These are phyloP conservation scores for Leccinum imitatum DNA, from an alignment of 768 basidiomycete genomes.

Conservation along the genomic window DNA sequence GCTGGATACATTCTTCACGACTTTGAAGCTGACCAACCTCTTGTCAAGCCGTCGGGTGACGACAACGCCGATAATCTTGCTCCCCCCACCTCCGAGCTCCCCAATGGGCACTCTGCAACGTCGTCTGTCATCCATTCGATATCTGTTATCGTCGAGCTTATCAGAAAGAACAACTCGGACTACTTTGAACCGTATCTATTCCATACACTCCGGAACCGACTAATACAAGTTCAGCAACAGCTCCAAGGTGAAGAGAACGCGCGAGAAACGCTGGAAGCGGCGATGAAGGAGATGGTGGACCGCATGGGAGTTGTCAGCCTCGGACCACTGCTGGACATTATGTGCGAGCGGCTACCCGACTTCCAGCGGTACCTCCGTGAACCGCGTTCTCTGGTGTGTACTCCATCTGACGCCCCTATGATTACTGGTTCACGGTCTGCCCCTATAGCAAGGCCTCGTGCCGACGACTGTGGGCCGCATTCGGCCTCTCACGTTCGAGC, in stretches of 20 bases:
- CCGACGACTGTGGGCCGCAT: slow-evolving; percentile 73
- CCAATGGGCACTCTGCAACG: slow-evolving; percentile 51
- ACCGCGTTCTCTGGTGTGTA: slow-evolving; percentile 76
- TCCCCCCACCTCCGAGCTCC: slow-evolving; percentile 18
- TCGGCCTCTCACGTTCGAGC: slow-evolving; percentile 86
- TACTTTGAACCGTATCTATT: slow-evolving; percentile 98
- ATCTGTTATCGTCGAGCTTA: slow-evolving; percentile 88
- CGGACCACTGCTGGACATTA: slow-evolving; percentile 71
- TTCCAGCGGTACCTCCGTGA: slow-evolving; percentile 68
- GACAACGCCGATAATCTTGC: slow-evolving; percentile 14
- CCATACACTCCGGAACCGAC: slow-evolving; percentile 86
- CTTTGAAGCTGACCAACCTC: slow-evolving; percentile 36
- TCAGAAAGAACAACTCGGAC: slow-evolving; percentile 97
- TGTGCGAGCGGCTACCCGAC: slow-evolving; percentile 64
- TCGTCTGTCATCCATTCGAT: slow-evolving; percentile 88
- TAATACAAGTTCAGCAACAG: slow-evolving; percentile 85
- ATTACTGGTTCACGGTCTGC: slow-evolving; percentile 12
- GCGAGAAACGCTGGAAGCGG: slow-evolving; percentile 63
- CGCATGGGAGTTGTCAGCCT: slow-evolving; percentile 91
- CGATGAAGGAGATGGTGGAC: slow-evolving; percentile 80
- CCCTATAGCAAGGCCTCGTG: slow-evolving; percentile 58
- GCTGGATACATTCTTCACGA: slow-evolving; percentile 76
- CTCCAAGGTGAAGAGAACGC: slow-evolving; percentile 54
- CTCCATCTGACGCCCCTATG: slow-evolving; percentile 1
- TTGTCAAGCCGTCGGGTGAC: slow-evolving; percentile 18